These are phyloP conservation scores for Alternaria incomplexa DNA, from an alignment of 2,329 filamentous ascomycete genomes.

Conservation along the genomic window DNA sequence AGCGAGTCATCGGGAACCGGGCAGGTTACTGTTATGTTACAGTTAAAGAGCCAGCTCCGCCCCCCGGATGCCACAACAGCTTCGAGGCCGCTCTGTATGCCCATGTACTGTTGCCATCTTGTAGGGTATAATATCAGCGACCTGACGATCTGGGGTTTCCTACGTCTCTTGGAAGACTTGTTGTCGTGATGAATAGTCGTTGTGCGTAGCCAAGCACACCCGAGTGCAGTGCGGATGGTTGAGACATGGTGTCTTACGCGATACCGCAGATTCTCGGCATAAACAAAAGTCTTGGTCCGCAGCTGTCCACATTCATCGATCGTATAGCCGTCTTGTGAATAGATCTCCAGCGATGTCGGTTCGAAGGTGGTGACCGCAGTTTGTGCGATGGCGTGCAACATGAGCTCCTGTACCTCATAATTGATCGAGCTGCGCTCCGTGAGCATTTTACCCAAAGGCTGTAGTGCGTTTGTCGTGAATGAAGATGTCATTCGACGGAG, in stretches of 20 bases:
- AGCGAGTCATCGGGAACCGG: constrained; percentile 16
- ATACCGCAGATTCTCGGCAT: neutral
- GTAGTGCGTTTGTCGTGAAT: neutral
- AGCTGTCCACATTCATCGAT: constrained; percentile 17
- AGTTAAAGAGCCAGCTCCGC: constrained; percentile 16
- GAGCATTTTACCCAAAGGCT: neutral
- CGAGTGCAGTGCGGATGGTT: neutral
- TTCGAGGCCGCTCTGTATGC: constrained; percentile 11
- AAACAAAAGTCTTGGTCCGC: neutral
- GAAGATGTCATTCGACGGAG: neutral
- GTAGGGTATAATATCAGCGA: neutral
- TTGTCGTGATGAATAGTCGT: neutral
- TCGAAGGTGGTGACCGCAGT: constrained; percentile 14
- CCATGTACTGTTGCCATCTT: constrained; percentile 12
- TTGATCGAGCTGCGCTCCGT: neutral
- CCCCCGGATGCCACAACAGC: constrained; percentile 10
- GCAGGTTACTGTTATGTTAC: constrained; percentile 3
- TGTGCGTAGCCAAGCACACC: neutral
- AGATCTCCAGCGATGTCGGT: constrained; percentile 17
- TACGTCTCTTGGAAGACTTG: neutral
- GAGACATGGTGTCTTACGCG: neutral
- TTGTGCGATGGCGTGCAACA: constrained; percentile 13
- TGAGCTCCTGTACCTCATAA: constrained; percentile 9
- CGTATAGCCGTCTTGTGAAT: constrained; percentile 18
- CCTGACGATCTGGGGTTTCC: neutral